These are phyloP conservation scores for Paecilomyces sp. DNA, from an alignment of 2,329 filamentous ascomycete genomes.

Conservation along the genomic window DNA sequence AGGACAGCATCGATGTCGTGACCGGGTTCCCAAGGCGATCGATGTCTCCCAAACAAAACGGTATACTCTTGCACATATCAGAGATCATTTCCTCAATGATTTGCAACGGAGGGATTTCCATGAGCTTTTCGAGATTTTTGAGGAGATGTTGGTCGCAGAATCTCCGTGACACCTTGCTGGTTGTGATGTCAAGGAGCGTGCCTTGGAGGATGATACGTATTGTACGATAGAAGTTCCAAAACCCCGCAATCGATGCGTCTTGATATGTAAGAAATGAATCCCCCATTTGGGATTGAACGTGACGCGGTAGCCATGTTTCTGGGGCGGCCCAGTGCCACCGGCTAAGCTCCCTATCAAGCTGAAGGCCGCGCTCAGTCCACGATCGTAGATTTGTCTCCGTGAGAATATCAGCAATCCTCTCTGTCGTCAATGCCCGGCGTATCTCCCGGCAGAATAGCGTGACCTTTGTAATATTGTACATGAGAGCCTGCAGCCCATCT, in stretches of 20 bases:
- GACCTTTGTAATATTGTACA: constrained; percentile 22
- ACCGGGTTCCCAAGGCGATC: constrained; percentile 21
- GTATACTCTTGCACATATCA: constrained; percentile 27
- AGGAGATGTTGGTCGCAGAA: constrained; percentile 4
- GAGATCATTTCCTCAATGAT: constrained; percentile 25
- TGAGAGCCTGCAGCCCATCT: constrained; percentile 24
- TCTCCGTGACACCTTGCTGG: constrained; percentile 9
- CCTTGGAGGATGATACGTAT: constrained; percentile 25
- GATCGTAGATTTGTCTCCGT: constrained; percentile 9
- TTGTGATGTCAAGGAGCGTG: constrained; percentile 19
- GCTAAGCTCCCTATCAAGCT: constrained; percentile 21
- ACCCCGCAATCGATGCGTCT: constrained; percentile 15
- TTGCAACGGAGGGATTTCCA: constrained; percentile 6
- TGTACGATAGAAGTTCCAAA: constrained; percentile 31
- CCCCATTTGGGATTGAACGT: constrained; percentile 20
- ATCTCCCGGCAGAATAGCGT: constrained; percentile 19
- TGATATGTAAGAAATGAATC: constrained; percentile 26
- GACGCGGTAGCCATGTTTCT: constrained; percentile 25
- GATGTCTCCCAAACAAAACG: constrained; percentile 25
- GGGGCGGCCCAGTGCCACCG: constrained; percentile 24
- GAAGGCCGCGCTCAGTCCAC: constrained; percentile 16
- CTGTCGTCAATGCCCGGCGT: background rate
- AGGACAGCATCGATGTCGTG: background rate
- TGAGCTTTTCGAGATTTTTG: constrained; percentile 2
- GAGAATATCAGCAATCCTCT: background rate